Conservation (phyloP, 192 early-diverging fungal species). For the Podila clonocystis region DNA sequence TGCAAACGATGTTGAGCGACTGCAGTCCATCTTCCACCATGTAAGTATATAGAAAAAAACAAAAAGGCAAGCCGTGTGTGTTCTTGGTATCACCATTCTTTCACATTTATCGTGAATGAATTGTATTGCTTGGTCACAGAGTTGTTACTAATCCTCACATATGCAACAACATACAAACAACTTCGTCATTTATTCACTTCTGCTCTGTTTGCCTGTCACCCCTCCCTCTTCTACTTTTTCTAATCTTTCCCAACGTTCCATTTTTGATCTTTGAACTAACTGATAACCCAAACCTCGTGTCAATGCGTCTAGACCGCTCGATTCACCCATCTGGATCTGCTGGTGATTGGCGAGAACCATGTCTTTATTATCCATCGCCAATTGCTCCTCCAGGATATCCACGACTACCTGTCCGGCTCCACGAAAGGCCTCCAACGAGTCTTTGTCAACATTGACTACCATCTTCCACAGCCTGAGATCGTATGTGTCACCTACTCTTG, state of each 20-base stretch:
- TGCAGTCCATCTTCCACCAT: conserved; percentile 49
- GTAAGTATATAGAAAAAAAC: conserved; percentile 10
- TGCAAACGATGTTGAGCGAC: conserved; percentile 36
- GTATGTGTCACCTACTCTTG: background rate
- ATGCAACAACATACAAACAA: too few species aligned
- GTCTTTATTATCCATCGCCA: conserved; percentile 26
- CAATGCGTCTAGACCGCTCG: conserved; percentile 9
- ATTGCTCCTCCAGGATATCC: conserved; percentile 22
- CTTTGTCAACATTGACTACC: conserved; percentile 36
- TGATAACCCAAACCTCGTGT: too few species aligned
- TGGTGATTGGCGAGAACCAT: conserved; percentile 27
- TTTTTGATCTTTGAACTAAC: too few species aligned
- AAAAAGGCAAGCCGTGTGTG: too few species aligned
- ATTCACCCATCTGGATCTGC: conserved; percentile 19
- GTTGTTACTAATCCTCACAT: background rate
- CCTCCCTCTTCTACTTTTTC: too few species aligned
- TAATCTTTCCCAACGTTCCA: too few species aligned
- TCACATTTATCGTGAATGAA: too few species aligned
- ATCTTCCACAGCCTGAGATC: conserved; percentile 20
- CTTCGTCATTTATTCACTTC: too few species aligned
- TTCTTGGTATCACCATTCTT: background rate
- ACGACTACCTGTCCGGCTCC: conserved; percentile 19
- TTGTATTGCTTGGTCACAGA: background rate
- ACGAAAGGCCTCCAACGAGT: conserved; percentile 11
- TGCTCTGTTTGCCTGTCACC: too few species aligned